Evolutionary conservation across 2,329 filamentous ascomycete species (phyloP).

Genomic region (Cladosporium sp.): DNA sequence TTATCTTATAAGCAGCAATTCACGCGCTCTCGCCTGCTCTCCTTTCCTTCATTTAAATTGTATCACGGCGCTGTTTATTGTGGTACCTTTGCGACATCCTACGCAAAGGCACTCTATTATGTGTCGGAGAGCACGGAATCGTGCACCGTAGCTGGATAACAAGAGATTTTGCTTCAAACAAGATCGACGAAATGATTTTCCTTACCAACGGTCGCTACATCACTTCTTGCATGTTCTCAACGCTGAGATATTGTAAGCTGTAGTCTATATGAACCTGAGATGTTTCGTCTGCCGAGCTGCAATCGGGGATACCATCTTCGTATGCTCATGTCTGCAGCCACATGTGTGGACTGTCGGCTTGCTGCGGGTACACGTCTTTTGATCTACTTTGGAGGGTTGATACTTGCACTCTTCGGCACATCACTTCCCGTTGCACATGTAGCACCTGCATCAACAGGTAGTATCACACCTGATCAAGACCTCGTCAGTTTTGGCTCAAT

Average conservation of each 20-base stretch:
- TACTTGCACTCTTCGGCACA: conserved; percentile 26
- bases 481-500: conserved; percentile 20
- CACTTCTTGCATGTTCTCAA: background rate
- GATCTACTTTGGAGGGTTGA: conserved; percentile 4
- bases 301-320: too few species aligned
- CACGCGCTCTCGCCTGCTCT: background rate
- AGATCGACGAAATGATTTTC: conserved; percentile 55
- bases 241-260: background rate
- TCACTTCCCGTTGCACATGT: conserved; percentile 42
- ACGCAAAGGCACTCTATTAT: conserved; percentile 58
- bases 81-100: conserved; percentile 46
- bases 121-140: conserved; percentile 55
- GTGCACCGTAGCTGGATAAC: conserved; percentile 63
- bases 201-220: conserved; percentile 65
- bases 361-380: too few species aligned
- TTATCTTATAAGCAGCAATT: background rate
- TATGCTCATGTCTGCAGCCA: too few species aligned
- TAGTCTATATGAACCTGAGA: background rate
- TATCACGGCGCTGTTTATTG: conserved; percentile 59
- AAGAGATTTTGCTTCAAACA: conserved; percentile 45
- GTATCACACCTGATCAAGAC: conserved; percentile 33
- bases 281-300: background rate
- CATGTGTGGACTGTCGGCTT: too few species aligned
- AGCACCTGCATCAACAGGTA: conserved; percentile 47
- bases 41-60: conserved; percentile 9